These are phyloP conservation scores for Phalaenopsis equestris DNA, from an alignment of 106 monocot genomes.

Conservation along the genomic window DNA sequence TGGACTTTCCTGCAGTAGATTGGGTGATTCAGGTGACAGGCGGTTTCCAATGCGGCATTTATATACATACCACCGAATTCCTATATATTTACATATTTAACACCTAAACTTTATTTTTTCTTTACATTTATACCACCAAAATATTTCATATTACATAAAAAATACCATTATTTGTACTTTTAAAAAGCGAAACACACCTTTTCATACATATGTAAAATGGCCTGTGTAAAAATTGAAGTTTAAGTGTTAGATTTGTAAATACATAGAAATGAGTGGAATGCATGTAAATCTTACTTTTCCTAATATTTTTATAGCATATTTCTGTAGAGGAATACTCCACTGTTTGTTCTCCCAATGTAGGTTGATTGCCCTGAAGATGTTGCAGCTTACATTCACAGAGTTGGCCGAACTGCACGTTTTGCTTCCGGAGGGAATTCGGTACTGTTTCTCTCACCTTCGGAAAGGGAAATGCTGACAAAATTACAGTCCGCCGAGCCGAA, in stretches of 20 bases:
- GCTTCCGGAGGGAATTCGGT: conserved; percentile 70
- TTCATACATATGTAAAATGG: too few relatives aligned
- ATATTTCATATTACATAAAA: too few relatives aligned
- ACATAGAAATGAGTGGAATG: too few relatives aligned
- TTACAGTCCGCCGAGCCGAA: conserved; percentile 62
- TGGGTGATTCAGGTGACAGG: conserved; percentile 88
- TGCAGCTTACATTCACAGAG: conserved; percentile 82
- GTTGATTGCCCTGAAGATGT: conserved; percentile 96
- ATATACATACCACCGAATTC: too few relatives aligned
- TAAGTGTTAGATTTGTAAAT: too few relatives aligned
- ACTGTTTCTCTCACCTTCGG: conserved; percentile 73
- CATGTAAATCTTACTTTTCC: too few relatives aligned
- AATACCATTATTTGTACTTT: too few relatives aligned
- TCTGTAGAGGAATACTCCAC: neutral
- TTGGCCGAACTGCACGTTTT: conserved; percentile 96
- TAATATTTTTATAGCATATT: neutral
- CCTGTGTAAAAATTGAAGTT: too few relatives aligned
- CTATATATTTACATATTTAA: too few relatives aligned
- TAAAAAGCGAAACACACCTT: too few relatives aligned
- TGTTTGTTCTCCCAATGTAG: conserved; percentile 16
- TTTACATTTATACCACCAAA: too few relatives aligned
- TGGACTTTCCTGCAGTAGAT: conserved; percentile 84
- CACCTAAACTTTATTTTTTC: too few relatives aligned
- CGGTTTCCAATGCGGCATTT: neutral
- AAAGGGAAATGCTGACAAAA: conserved; percentile 72